phyloP scores from a whole-genome alignment of 1,284 basidiomycete genomes.

The Tilletia walkeri region DNA sequence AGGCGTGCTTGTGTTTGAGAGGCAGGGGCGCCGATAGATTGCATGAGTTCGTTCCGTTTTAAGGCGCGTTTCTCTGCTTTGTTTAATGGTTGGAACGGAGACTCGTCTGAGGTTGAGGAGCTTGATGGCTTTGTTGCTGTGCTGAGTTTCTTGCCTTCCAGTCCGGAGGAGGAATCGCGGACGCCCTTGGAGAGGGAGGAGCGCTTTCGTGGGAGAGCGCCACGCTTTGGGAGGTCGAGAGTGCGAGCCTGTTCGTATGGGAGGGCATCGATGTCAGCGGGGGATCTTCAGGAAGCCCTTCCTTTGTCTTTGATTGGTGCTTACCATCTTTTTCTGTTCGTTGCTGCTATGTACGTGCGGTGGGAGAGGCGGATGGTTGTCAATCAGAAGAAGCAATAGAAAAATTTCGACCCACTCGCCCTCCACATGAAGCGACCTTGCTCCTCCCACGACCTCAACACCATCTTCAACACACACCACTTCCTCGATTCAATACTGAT shows the following conservation, averaged over 20 bases:
- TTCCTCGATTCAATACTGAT: no score
- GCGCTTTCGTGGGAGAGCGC: neutral
- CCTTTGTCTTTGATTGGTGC: no score
- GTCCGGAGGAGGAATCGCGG: neutral
- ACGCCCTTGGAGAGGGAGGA: conserved; percentile 14
- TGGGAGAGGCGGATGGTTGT: no score
- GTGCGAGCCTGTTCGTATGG: neutral
- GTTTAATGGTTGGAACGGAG: conserved; percentile 5
- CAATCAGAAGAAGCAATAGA: no score
- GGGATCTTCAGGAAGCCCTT: no score
- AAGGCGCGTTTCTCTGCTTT: conserved; percentile 41
- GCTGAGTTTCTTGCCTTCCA: neutral
- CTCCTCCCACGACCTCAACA: no score
- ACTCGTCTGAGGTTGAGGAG: neutral
- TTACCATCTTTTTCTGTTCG: no score
- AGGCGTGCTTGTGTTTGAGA: conserved; percentile 21
- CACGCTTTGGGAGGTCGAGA: conserved; percentile 10
- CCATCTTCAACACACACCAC: no score
- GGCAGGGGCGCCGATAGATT: conserved; percentile 23
- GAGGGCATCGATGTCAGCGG: no score
- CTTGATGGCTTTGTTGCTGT: neutral
- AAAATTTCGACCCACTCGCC: no score
- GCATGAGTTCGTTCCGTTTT: conserved; percentile 38
- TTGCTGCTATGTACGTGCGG: no score
- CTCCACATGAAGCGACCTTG: no score